Conservation (phyloP, 441 rosid genomes). For the Rhodomyrtus psidioides region DNA sequence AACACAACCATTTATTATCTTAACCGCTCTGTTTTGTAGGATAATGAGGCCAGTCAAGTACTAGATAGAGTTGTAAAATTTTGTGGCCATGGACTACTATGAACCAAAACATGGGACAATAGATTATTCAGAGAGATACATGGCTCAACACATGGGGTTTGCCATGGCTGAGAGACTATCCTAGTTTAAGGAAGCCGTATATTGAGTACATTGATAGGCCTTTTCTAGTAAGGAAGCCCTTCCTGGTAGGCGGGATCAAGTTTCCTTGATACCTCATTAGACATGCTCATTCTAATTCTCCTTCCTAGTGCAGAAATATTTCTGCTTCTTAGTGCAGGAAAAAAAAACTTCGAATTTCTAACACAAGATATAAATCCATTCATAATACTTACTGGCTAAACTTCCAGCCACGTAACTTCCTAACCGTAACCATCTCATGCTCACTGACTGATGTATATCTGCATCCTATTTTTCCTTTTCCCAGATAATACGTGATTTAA, state of each 20-base stretch:
- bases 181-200: no score
- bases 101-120: no score
- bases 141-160: no score
- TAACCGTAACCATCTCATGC: background rate
- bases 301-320: background rate
- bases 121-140: no score
- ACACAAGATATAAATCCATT: background rate
- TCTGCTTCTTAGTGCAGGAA: no score
- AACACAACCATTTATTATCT: background rate
- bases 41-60: background rate
- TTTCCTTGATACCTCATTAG: background rate
- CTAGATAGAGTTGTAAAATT: background rate
- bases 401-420: background rate
- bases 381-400: background rate
- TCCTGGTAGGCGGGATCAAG: background rate
- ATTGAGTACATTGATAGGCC: no score
- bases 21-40: background rate
- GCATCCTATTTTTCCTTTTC: background rate
- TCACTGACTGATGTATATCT: background rate
- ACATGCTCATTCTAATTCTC: background rate
- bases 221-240: background rate
- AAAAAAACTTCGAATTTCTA: background rate
- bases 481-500: background rate
- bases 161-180: no score
- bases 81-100: no score